phyloP scores from a whole-genome alignment of 331 rosid species.

The Dryas integrifolia region DNA sequence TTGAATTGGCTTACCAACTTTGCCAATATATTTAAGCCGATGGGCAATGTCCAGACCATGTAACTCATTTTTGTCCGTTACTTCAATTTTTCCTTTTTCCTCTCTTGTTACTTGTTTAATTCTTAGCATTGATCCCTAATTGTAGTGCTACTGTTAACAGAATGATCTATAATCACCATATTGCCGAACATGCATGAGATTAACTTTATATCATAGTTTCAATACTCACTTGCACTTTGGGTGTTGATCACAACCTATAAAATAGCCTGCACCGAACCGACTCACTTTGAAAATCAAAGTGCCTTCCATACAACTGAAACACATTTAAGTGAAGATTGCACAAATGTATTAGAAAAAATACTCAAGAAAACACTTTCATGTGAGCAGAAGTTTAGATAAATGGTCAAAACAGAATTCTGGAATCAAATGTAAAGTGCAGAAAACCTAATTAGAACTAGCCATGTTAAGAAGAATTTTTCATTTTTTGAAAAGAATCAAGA shows the following conservation, averaged over 20 bases:
- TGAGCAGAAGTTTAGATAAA: conserved; percentile 6
- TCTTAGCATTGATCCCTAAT: neutral
- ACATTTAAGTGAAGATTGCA: conserved; percentile 20
- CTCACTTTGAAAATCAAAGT: conserved; percentile 89
- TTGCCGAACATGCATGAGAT: conserved; percentile 14
- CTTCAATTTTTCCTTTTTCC: neutral
- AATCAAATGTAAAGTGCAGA: neutral
- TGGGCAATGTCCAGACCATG: neutral
- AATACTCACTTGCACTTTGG: conserved; percentile 92
- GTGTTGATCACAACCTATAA: conserved; percentile 90
- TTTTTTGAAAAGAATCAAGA: too few relatives aligned
- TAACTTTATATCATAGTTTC: neutral
- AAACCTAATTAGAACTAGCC: neutral
- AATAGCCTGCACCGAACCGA: conserved; percentile 87
- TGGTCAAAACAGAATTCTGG: conserved; percentile 12
- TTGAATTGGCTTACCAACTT: neutral
- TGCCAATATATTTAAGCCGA: neutral
- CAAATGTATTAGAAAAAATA: conserved; percentile 17
- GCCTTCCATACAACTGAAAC: conserved; percentile 84
- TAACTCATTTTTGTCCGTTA: neutral
- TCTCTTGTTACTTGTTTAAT: neutral
- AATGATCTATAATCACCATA: neutral
- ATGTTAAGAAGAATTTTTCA: neutral
- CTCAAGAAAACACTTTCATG: conserved; percentile 7
- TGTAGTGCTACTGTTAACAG: neutral